phyloP scores from a whole-genome alignment of 345 rosid genomes.

The Carallia pectinifolia region DNA sequence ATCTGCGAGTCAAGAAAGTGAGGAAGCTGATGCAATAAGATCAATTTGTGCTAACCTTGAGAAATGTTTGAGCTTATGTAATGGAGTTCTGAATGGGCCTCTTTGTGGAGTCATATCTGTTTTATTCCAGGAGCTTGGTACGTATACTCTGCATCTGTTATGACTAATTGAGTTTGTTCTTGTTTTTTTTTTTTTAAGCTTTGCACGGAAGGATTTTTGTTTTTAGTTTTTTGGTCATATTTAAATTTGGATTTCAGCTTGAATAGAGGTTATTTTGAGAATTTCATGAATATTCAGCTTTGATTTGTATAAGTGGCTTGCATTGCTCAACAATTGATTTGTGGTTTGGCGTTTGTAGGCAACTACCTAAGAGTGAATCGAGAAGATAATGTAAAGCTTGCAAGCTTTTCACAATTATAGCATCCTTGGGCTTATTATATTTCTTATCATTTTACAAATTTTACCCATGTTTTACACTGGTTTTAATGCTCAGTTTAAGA shows the following conservation, averaged over 20 bases:
- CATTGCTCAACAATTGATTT: not conserved
- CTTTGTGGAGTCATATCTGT: slow-evolving; percentile 49
- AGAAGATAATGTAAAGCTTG: no score
- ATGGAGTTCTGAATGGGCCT: slow-evolving; percentile 57
- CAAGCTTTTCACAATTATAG: no score
- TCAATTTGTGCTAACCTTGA: slow-evolving; percentile 56
- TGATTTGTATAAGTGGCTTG: not conserved
- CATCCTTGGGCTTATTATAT: no score
- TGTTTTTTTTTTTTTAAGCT: slow-evolving; percentile 7
- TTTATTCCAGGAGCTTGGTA: slow-evolving; percentile 75
- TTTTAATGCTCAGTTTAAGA: no score
- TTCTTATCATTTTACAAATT: no score
- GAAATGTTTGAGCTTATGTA: slow-evolving; percentile 39
- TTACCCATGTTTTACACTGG: no score
- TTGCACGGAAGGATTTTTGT: not conserved
- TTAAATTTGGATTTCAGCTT: not conserved
- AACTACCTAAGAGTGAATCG: not conserved
- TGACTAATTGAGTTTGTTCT: slow-evolving; percentile 7
- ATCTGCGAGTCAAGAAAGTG: slow-evolving; percentile 34
- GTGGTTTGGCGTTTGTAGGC: not conserved
- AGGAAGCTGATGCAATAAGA: slow-evolving; percentile 46
- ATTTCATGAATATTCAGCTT: not conserved
- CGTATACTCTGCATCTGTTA: not conserved
- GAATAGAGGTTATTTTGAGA: not conserved
- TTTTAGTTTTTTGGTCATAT: not conserved